Base-by-base conservation (phyloP, 768 basidiomycete species). In the Austroboletus eburneus region DNA sequence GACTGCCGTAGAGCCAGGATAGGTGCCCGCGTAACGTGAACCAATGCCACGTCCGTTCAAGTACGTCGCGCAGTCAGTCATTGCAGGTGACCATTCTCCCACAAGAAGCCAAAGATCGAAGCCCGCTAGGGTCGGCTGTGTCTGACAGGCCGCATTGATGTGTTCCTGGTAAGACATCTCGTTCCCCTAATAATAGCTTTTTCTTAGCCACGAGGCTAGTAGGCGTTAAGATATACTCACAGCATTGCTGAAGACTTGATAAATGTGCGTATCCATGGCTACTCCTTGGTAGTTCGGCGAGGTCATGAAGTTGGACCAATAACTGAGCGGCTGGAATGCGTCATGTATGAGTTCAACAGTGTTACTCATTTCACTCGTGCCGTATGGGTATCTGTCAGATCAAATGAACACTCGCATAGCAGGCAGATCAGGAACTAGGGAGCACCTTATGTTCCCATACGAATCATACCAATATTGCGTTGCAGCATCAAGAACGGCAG, bases 61-160 rank as follows among this genome's bases (percentile, higher is more conserved):
- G 37, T 66, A 69, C 29, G 13, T 57, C 38, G 66, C 66, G 53
- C 88, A 89, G 57, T 90, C 90, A 7, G 79, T 91, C 42, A 75
- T 68, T 2, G 85, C 86, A 3, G 87, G 77, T 1, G 86, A 81
- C 83, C 88, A 96, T 69, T 96, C 92, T 34, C 92, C 91, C 21
- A 92, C 89, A 36, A 92, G 72, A 14, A 80, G 74, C 91, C 89
- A 91, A 22, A 93, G 75, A 32, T 78, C 73, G 54, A 80, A 82
- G 17, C 58, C 55, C 0, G 75, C 60, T 6, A 91, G 72, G 1
- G 68, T 56, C 9, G 70, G 65, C 12, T 67, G 71, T 30, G 68
- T 62, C 40, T 53, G 52, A 57, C 89, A 91, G 4, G 83, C 85
- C 3, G 72, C 58, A 39, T 66, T 51, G 33, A 90, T 85, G 55